Conservation (phyloP, 257 asterid species). For the Mitragyna speciosa region DNA sequence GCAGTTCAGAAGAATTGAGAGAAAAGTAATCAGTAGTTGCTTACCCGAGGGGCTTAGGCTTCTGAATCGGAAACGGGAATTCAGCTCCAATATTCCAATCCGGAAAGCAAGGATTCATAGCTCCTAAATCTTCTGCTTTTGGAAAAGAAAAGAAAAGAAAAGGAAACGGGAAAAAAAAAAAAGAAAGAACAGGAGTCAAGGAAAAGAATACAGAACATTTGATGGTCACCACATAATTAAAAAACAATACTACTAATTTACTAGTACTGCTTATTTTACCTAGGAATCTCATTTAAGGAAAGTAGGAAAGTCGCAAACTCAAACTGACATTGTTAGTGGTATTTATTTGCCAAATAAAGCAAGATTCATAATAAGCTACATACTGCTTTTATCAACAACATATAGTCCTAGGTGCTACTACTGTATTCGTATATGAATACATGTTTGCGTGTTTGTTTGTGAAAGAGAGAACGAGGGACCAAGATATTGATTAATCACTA, state of each 20-base stretch:
- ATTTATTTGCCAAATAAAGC: not conserved
- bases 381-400: no score
- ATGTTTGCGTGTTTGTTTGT: no score
- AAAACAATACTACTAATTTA: no score
- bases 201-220: not conserved
- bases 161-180: not conserved
- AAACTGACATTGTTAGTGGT: not conserved
- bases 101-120: slow-evolving; percentile 52
- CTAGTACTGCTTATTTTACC: not conserved
- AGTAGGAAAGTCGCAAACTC: not conserved
- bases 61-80: slow-evolving; percentile 40
- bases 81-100: slow-evolving; percentile 62
- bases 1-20: not conserved
- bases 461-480: not conserved
- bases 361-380: not conserved
- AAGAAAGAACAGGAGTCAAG: not conserved
- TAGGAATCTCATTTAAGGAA: not conserved
- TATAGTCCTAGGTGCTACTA: no score
- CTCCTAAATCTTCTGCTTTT: slow-evolving; percentile 14
- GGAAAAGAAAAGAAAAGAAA: not conserved
- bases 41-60: slow-evolving; percentile 55
- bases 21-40: not conserved
- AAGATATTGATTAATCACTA: not conserved
- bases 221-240: not conserved
- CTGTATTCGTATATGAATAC: no score